Percentiles rank a stretch among this genome's conserved stretches.
These are phyloP conservation scores for Camellia lanceoleosa DNA, from an alignment of 148 eudicot species.

Conservation along the genomic window DNA sequence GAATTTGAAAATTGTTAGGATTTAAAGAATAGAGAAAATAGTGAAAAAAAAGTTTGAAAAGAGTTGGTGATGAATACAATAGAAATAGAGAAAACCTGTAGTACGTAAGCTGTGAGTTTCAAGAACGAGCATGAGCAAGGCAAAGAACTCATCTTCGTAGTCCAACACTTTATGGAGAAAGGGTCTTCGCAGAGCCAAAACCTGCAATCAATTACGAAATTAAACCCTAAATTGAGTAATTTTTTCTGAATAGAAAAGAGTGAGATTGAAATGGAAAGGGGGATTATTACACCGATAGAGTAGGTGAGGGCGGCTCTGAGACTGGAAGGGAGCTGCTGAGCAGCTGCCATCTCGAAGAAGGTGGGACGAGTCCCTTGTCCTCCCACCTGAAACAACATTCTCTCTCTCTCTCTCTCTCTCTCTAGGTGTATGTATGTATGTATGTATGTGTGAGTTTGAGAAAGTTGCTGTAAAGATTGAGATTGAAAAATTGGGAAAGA, in stretches of 20 bases:
- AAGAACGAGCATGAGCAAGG: conserved; percentile 77
- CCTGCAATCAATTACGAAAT: conserved; percentile 39
- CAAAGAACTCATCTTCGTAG: conserved; percentile 94
- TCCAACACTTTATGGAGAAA: conserved; percentile 81
- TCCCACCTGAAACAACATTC: conserved; percentile 96
- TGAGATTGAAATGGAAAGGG: background rate
- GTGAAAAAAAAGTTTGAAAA: no score
- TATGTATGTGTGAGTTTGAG: background rate
- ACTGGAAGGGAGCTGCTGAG: conserved; percentile 95
- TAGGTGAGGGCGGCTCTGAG: conserved; percentile 88
- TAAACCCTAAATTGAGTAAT: no score
- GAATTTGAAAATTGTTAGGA: no score
- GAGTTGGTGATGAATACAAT: background rate
- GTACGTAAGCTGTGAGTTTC: conserved; percentile 93
- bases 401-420: conserved; percentile 17
- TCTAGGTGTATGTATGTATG: no score
- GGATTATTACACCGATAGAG: conserved; percentile 68
- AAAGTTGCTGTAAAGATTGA: background rate
- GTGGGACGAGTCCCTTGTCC: conserved; percentile 90
- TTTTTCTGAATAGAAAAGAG: no score
- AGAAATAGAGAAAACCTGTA: conserved; percentile 48
- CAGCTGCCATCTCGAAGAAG: conserved; percentile 99
- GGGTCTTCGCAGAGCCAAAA: conserved; percentile 89
- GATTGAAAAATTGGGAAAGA: background rate
- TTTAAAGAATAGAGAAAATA: no score